These are phyloP conservation scores for Kwoniella shivajii DNA, from an alignment of 1,284 basidiomycete species.

Conservation along the genomic window DNA sequence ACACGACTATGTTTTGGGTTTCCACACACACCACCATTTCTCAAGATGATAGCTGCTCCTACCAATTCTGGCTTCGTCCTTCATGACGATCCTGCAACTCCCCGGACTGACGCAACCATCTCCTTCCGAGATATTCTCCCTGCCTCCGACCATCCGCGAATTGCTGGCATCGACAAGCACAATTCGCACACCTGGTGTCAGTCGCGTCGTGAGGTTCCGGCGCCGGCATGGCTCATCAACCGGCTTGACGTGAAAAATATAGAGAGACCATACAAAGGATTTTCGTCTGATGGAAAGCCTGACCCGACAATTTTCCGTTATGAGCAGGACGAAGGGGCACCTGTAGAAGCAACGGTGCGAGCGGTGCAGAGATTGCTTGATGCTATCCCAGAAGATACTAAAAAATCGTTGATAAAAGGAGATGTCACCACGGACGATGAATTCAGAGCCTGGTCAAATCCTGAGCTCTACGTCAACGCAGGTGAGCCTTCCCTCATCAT, in stretches of 20 bases:
- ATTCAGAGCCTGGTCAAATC: slow-evolving; percentile 48
- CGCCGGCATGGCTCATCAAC: slow-evolving; percentile 48
- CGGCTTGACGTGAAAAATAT: slow-evolving; percentile 38
- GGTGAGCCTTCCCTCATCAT: slow-evolving; percentile 17
- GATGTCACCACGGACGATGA: slow-evolving; percentile 42
- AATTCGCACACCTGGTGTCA: slow-evolving; percentile 39
- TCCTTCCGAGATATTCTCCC: slow-evolving; percentile 45
- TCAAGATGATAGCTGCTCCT: slow-evolving; percentile 9
- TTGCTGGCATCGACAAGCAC: slow-evolving; percentile 40
- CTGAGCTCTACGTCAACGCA: slow-evolving; percentile 48
- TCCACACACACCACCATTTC: background rate
- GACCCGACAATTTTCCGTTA: slow-evolving; percentile 33
- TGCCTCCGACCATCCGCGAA: slow-evolving; percentile 41
- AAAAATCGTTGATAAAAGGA: slow-evolving; percentile 26
- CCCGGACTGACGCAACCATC: slow-evolving; percentile 41
- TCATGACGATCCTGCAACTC: slow-evolving; percentile 40
- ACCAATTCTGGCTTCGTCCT: slow-evolving; percentile 32
- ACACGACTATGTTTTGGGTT: no score
- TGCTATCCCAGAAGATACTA: slow-evolving; percentile 22
- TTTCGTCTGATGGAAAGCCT: slow-evolving; percentile 39
- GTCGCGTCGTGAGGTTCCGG: slow-evolving; percentile 34
- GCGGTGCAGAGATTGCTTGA: slow-evolving; percentile 34
- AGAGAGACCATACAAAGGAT: slow-evolving; percentile 40
- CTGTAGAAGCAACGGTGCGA: slow-evolving; percentile 35
- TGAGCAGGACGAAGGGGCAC: slow-evolving; percentile 44